These are phyloP conservation scores for Platismatia glauca DNA, from an alignment of 495 filamentous ascomycete species.

Conservation along the genomic window DNA sequence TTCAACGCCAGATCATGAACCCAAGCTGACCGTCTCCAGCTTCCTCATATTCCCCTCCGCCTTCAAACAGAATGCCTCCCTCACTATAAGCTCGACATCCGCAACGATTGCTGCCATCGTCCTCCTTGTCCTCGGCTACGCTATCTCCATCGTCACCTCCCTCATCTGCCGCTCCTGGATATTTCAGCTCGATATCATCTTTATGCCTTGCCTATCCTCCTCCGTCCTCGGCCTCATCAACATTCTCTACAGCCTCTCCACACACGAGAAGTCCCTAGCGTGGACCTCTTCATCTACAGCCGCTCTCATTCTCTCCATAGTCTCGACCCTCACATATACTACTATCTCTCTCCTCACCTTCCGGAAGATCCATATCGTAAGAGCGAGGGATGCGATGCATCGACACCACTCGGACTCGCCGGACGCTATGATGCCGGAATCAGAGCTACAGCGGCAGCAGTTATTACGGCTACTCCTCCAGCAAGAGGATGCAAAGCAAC, in stretches of 20 bases:
- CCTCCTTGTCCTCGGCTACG: slow-evolving; percentile 18
- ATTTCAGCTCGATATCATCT: slow-evolving; percentile 24
- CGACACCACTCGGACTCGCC: slow-evolving; percentile 15
- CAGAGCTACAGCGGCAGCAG: slow-evolving; percentile 24
- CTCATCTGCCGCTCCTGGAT: slow-evolving; percentile 21
- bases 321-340: slow-evolving; percentile 18
- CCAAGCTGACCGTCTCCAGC: slow-evolving; percentile 11
- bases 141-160: slow-evolving; percentile 11
- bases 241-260: slow-evolving; percentile 14
- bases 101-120: slow-evolving; percentile 16
- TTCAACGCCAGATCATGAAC: too few species aligned
- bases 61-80: slow-evolving; percentile 12
- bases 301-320: slow-evolving; percentile 15
- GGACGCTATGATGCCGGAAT: slow-evolving; percentile 21
- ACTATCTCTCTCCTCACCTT: slow-evolving; percentile 20
- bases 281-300: slow-evolving; percentile 7
- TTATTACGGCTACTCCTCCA: slow-evolving; percentile 21
- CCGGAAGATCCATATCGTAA: slow-evolving; percentile 22
- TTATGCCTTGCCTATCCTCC: slow-evolving; percentile 22
- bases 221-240: slow-evolving; percentile 22
- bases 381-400: slow-evolving; percentile 22
- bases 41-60: slow-evolving; percentile 23
- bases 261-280: slow-evolving; percentile 8
- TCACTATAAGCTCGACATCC: slow-evolving; percentile 8
- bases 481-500: slow-evolving; percentile 12